Evolutionary conservation across 2,329 filamentous ascomycete genomes (phyloP).

Genomic region (Penicillium frequentans): DNA sequence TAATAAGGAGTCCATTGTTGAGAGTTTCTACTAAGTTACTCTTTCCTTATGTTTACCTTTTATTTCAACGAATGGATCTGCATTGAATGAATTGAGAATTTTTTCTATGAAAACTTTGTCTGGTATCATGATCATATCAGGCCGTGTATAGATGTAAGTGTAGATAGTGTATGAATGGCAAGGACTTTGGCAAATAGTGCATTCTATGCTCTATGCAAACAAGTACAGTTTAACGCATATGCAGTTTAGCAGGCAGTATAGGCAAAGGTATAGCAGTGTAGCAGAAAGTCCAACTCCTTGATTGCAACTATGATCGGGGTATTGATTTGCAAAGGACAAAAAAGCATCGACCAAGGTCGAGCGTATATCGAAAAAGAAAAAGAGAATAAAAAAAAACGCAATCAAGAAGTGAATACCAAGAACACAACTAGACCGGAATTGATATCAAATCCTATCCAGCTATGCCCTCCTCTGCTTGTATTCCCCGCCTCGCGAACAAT

Average conservation of each 20-base stretch:
- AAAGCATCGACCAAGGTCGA: slow-evolving; percentile 5
- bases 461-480: no score
- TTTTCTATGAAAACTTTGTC: background rate
- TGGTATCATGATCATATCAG: slow-evolving; percentile 5
- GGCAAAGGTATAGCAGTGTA: background rate
- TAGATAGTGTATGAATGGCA: no score
- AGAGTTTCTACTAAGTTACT: slow-evolving; percentile 83
- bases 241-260: background rate
- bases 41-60: background rate
- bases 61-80: no score
- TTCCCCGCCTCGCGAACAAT: no score
- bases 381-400: background rate
- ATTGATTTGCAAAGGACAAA: slow-evolving; percentile 16
- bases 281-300: slow-evolving; percentile 11
- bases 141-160: no score
- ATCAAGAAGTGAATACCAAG: background rate
- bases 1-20: slow-evolving; percentile 97
- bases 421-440: background rate
- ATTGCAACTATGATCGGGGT: slow-evolving; percentile 21
- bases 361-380: slow-evolving; percentile 5
- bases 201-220: background rate
- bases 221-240: background rate
- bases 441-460: no score
- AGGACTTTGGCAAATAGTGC: no score
- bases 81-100: background rate